Base-by-base conservation (phyloP, 768 basidiomycete species). In the Russula griseocarnosa region DNA sequence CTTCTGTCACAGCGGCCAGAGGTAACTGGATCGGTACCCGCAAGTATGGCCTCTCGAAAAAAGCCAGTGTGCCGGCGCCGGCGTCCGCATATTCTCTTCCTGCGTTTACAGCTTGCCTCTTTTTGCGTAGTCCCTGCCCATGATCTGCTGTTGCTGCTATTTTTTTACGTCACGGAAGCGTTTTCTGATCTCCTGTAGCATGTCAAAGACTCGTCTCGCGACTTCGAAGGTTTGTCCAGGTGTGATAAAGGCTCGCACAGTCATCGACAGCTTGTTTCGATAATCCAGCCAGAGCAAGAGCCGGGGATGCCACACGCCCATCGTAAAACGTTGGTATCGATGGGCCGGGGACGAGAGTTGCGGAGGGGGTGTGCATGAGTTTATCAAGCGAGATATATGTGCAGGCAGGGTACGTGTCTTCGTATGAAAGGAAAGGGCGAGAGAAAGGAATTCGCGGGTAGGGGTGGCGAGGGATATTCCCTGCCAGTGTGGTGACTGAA, bases 341-440 rank as follows among this genome's bases (percentile, higher is more conserved):
- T 71, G 6, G 72, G 42, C 53, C n/a, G n/a, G n/a, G n/a, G n/a
- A 71, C 68, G 24, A 64, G 50, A 2, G 64, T 60, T 55, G 63
- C 34, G 62, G 63, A 60, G 63, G 58, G 49, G 70, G 55, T 3
- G 75, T 73, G 52, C 84, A 70, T 1, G 81, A 76, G 10, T 76
- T 66, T 36, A 86, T 72, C 34, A 88, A 71, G 20, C 73, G 71
- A 40, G 74, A 73, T 38, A 83, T 73, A 64, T 87, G 79, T 2
- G 74, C 65, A 57, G 83, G 78, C 34, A 91, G 70, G 0, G 85
- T 86, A 24, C 90, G 84, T 2, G 89, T 91, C 74, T 89, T 90
- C 36, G 76, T 76, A 73, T 90, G 84, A 67, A 85, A 89, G 24
- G 82, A 81, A 16, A 91, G 77, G 22, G 88, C 70, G 20, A 82